A percentile compares a stretch with the other conserved stretches of the same genome.
Evolutionary conservation across 108 stramenopile genomes (phyloP).

Genomic region (Hondaea fermentalgiana): DNA sequence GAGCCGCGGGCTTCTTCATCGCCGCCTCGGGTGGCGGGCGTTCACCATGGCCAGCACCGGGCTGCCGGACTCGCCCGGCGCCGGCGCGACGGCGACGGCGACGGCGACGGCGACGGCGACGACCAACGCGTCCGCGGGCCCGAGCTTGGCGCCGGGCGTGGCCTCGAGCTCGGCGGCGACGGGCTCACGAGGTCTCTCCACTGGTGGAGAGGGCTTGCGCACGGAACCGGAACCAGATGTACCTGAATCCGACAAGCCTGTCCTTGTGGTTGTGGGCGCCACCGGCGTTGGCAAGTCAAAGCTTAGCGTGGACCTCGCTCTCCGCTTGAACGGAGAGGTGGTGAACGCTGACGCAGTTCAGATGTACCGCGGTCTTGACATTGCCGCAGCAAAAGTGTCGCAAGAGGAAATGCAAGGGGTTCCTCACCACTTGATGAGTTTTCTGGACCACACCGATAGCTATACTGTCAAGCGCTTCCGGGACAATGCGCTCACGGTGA

Average conservation of each 20-base stretch:
- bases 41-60: no score
- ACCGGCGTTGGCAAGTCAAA: conserved; percentile 26
- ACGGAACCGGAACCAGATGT: no score
- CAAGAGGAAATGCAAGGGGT: neutral
- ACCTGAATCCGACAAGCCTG: neutral
- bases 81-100: no score
- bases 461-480: neutral
- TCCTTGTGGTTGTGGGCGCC: conserved; percentile 19
- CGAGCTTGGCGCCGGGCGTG: no score
- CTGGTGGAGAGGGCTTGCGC: no score
- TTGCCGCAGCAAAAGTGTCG: conserved; percentile 17
- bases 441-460: neutral
- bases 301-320: conserved; percentile 13
- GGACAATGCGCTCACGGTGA: neutral
- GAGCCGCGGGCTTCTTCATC: no score
- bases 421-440: conserved; percentile 13
- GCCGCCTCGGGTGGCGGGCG: no score
- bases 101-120: no score
- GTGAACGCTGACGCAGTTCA: conserved; percentile 20
- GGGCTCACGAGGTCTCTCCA: no score
- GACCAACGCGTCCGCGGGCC: no score
- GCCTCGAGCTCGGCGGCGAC: no score
- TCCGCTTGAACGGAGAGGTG: conserved; percentile 4
- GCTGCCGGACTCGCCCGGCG: no score
- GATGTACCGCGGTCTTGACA: conserved; percentile 4